Base-by-base conservation (phyloP, 768 basidiomycete species). In the Leccinum rimulosum region DNA sequence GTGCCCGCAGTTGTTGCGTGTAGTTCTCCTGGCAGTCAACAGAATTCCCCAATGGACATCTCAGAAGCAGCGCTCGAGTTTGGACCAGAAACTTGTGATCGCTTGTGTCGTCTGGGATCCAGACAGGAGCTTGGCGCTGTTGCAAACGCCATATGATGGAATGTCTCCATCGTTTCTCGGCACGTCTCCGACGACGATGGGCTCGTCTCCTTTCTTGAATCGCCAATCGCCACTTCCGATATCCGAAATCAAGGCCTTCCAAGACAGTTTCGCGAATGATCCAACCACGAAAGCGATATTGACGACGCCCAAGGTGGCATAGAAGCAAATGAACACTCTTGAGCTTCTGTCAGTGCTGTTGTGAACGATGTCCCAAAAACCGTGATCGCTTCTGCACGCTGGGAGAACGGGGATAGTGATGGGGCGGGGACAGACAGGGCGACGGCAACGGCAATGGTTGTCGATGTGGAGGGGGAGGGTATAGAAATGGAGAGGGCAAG, bases 301-400 rank as follows among this genome's bases (percentile, higher is more conserved):
- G 59, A 91, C 33, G 52, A 93, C 81, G 12, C 88, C 88, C 38
- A 85, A 71, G 1, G 76, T 73, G 40, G 83, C 76, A 61, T 87
- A 89, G 57, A 82, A 62, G 67, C 83, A 84, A 0, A 80, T 76
- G 63, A 88, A 87, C 12, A 87, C 62, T n/a, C 84, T 84, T 3
- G 82, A 75, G 1, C 78, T 79, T 3, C 82, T 25, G 25, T 3
- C 25, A 25, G 25, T 74, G 2, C 77, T 74, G 3, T 48, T 54
- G 3, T 89, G 89, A 11, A 75, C 69, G 55, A 91, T 86, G 66
- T 93, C 91, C n/a, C 91, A 91, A 66, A 91, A 91, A 72, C 82
- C 84, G 2, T 25, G 25, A 25, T 25, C 25, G 25, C 2, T 25
- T 25, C 25, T 25, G 25, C 25, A 25, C 3, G 25, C 3, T 25